Base-by-base conservation (phyloP, 2,329 filamentous ascomycete species). In the Juglanconis sp. region DNA sequence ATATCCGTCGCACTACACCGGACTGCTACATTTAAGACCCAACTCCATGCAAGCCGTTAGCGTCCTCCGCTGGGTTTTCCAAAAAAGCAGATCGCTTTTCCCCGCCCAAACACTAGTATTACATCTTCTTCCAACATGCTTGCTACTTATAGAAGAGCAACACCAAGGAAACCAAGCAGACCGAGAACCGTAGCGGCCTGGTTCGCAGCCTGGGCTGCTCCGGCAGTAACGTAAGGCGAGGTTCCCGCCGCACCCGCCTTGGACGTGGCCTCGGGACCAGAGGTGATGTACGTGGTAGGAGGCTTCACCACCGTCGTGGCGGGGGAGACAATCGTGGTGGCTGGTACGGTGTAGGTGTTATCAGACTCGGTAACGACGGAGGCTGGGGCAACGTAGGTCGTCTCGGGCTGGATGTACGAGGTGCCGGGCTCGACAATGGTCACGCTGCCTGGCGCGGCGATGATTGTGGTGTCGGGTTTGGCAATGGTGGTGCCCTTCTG, bases 131-230 rank as follows among this genome's bases (percentile, higher is more conserved):
- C 11, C 53, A 11, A 36, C 44, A 40, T 42, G 31, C 47, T 74
- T 11, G 36, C 54, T 44, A 30, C 53, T 74, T 75, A 82, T 56
- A 81, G 60, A 60, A 81, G 68, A 65, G 72, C 76, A 57, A 70
- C 76, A 51, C 71, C 77, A 9, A 74, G 65, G 36, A 78, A 60
- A 30, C 76, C 79, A 31, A 74, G 67, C 11, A 72, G 68, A 6
- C 73, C 77, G 35, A 73, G 62, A 10, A 74, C 67, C 30, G 72
- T 71, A 46, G 69, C 70, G 35, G 17, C 17, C 17, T 24, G 17
- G 17, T 24, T 24, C 17, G 61, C 3, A 63, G 38, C 44, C 15
- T 46, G 44, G 30, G 47, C 59, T 1, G 72, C 71, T 38, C 64
- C 71, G 15, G 69, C 70, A 10, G 54, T 55, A 6, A 46, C 34